phyloP scores from a whole-genome alignment of 2,329 filamentous ascomycete species.

The Clarireedia homoeocarpa region DNA sequence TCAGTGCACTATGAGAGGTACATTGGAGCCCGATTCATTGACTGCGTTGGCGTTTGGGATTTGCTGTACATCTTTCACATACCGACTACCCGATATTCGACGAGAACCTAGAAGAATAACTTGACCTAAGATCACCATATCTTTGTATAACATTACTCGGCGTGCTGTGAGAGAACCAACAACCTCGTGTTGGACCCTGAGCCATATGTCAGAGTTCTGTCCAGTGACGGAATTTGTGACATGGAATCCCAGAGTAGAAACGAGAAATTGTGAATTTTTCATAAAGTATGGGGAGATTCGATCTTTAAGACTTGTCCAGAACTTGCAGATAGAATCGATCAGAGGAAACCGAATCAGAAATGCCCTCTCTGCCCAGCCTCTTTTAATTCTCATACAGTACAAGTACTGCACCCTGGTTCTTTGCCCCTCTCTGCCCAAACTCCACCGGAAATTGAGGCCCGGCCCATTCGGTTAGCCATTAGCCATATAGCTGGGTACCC shows the following conservation, averaged over 20 bases:
- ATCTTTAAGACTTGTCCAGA: not conserved
- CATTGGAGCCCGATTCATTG: conserved; percentile 11
- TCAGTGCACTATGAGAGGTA: conserved; percentile 13
- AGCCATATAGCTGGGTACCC: not conserved
- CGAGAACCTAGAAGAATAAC: conserved; percentile 5
- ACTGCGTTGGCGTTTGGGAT: conserved; percentile 24
- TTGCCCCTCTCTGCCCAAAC: not conserved
- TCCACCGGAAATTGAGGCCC: too few species aligned
- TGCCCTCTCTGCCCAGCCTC: not conserved
- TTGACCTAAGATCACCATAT: conserved; percentile 8
- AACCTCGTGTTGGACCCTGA: not conserved
- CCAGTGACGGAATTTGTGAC: not conserved
- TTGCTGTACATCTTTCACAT: conserved; percentile 20
- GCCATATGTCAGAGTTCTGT: not conserved
- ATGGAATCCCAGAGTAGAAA: too few species aligned
- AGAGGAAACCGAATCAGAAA: not conserved
- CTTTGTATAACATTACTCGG: not conserved
- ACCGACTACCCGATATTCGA: conserved; percentile 14
- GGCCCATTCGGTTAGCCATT: not conserved
- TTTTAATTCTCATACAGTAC: not conserved
- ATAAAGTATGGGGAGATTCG: not conserved
- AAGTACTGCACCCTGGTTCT: too few species aligned
- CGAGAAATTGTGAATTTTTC: not conserved
- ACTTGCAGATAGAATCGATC: not conserved
- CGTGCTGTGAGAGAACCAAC: not conserved